phyloP scores from a whole-genome alignment of 768 basidiomycete species.

The Lactarius hengduanensis region DNA sequence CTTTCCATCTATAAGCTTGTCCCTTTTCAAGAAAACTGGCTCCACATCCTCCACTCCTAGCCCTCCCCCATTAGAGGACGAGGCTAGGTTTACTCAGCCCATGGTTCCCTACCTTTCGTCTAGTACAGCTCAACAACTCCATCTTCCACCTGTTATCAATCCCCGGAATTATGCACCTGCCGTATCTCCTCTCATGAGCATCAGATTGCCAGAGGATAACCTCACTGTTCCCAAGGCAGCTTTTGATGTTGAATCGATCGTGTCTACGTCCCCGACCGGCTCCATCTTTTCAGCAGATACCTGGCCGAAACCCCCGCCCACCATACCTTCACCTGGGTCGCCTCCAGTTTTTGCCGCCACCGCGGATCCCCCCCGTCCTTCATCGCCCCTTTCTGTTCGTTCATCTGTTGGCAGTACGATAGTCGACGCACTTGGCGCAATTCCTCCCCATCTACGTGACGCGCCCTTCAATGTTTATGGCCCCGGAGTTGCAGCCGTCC shows the following conservation, averaged over 20 bases:
- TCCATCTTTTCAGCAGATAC: constrained; percentile 15
- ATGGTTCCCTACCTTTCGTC: constrained; percentile 23
- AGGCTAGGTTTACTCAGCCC: constrained; percentile 17
- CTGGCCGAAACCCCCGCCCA: constrained; percentile 20
- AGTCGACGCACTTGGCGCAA: constrained; percentile 22
- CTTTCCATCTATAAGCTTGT: constrained; percentile 11
- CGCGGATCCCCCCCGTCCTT: constrained; percentile 9
- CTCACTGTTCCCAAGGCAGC: not conserved
- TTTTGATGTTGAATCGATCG: constrained; percentile 5
- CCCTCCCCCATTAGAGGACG: constrained; percentile 16
- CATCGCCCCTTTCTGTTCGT: constrained; percentile 16
- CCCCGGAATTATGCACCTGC: not conserved
- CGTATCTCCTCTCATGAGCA: not conserved
- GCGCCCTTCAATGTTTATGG: constrained; percentile 14
- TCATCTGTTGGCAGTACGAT: constrained; percentile 22
- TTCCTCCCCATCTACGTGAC: constrained; percentile 21
- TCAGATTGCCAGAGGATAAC: not conserved
- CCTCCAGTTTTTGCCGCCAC: not conserved
- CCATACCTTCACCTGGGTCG: constrained; percentile 4
- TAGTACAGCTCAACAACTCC: constrained; percentile 17
- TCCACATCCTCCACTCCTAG: constrained; percentile 20
- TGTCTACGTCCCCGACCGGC: constrained; percentile 12
- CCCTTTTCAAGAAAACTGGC: constrained; percentile 13
- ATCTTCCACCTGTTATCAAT: constrained; percentile 14
- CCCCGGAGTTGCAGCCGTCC: constrained; percentile 5